Evolutionary conservation across 345 rosid species (phyloP).

Genomic region (Eucalyptus cladocalyx): DNA sequence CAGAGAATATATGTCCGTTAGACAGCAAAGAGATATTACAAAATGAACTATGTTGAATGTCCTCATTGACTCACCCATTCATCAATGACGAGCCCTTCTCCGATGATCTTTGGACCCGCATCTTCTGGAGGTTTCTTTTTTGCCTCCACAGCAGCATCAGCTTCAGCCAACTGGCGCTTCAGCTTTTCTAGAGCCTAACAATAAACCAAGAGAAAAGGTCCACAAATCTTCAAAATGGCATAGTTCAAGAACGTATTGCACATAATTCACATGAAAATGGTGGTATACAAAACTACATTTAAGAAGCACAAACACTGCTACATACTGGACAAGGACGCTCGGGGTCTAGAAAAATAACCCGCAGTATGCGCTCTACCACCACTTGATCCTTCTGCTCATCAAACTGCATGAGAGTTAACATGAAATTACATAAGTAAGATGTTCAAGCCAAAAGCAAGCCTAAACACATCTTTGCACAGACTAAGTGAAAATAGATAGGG

Average conservation of each 20-base stretch:
- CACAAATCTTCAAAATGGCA: not conserved
- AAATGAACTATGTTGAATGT: not conserved
- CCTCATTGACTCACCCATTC: constrained; percentile 70
- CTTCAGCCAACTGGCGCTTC: constrained; percentile 82
- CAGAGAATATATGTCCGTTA: not conserved
- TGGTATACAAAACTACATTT: not conserved
- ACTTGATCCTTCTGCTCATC: constrained; percentile 91
- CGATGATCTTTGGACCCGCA: constrained; percentile 69
- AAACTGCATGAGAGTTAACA: constrained; percentile 36
- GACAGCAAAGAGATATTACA: not conserved
- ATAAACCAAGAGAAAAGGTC: not conserved
- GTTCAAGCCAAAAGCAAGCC: not conserved
- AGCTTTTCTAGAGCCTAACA: constrained; percentile 66
- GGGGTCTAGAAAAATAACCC: constrained; percentile 78
- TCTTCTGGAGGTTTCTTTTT: constrained; percentile 82
- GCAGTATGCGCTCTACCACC: constrained; percentile 68
- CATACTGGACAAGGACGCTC: constrained; percentile 72
- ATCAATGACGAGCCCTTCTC: constrained; percentile 99
- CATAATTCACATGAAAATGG: not conserved
- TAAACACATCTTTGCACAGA: not conserved
- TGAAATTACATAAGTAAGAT: not conserved
- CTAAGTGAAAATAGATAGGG: not conserved
- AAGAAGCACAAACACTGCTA: not conserved
- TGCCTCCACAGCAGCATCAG: constrained; percentile 78
- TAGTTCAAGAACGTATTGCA: not conserved